Base-by-base conservation (phyloP, 352 stramenopile species). In the Globisporangium paddicum region DNA sequence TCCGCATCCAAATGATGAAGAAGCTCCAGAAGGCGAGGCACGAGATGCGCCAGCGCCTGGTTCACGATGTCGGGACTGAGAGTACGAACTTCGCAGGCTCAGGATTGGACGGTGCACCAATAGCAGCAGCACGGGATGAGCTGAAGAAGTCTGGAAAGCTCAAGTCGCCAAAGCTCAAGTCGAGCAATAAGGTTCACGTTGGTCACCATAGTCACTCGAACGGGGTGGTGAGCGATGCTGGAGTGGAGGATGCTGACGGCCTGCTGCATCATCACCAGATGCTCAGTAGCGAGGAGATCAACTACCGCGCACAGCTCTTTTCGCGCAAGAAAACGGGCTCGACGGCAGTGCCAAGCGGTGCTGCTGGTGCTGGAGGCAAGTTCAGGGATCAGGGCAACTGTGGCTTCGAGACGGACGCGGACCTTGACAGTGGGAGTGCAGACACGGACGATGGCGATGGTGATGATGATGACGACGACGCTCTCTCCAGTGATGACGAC, bases 1-100 rank as follows among this genome's bases (percentile, higher is more conserved):
- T 86, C 11, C 77, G 76, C 7, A 77, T 85, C 8, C 80, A 88
- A 28, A 88, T 90, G 77, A 77, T 75, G 58, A 87, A 90, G 61
- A 66, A 62, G 0, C 60, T 90, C 0, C 76, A 88, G 54, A 53
- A 58, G 3, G 72, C 79, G 44, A 66, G 82, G 4, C 60, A 78
- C 9, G 57, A 70, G 47, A 66, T 78, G 19, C 56, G 63, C 1
- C 64, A 66, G 11, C 47, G 56, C 53, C n/a, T 40, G 4, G 26
- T 55, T 10, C 30, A 28, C 32, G 32, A 42, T 5, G 50, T 32
- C 21, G 42, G 58, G 35, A 55, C 60, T 16, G 62, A 59, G 10
- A 34, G 51, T 2, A 59, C 52, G 1, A 68, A 45, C 11, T 28
- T 16, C 38, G 26, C 19, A 42, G 14, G 28, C 13, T 44, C 23